Evolutionary conservation across 1,139 yeast species (phyloP).

Genomic region (Taphrina wiesneri): DNA sequence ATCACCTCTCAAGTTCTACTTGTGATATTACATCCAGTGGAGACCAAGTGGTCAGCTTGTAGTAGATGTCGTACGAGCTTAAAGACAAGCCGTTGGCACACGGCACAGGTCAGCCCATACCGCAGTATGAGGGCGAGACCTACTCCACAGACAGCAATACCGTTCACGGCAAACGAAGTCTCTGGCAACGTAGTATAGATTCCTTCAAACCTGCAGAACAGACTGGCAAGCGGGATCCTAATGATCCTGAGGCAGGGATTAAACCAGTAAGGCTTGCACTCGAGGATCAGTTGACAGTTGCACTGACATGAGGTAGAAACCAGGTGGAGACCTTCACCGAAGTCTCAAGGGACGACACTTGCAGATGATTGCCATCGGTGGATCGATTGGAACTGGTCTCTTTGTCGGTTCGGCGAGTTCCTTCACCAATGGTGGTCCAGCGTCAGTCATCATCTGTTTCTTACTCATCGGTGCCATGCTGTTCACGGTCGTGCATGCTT

Average conservation of each 20-base stretch:
- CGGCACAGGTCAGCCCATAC: not conserved
- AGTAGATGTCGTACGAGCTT: conserved; percentile 15
- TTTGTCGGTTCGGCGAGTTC: conserved; percentile 67
- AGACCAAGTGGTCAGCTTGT: not conserved
- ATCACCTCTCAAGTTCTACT: too few relatives aligned
- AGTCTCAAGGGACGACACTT: conserved; percentile 53
- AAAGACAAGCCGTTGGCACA: conserved; percentile 16
- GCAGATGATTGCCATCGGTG: conserved; percentile 63
- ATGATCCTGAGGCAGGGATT: conserved; percentile 9
- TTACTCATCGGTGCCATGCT: conserved; percentile 49
- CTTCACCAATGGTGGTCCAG: conserved; percentile 63
- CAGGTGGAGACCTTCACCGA: conserved; percentile 43
- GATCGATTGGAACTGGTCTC: conserved; percentile 62
- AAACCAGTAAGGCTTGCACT: conserved; percentile 4
- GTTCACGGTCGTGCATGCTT: conserved; percentile 58
- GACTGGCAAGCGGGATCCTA: not conserved
- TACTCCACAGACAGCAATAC: not conserved
- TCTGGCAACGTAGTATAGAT: conserved; percentile 26
- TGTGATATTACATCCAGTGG: too few relatives aligned
- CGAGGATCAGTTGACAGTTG: not conserved
- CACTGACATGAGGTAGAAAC: not conserved
- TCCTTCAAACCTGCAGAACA: conserved; percentile 10
- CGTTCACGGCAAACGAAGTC: not conserved
- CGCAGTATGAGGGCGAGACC: conserved; percentile 5
- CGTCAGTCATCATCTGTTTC: conserved; percentile 62